phyloP scores from a whole-genome alignment of 1,139 yeast species.

The Zygosaccharomyces sapae region DNA sequence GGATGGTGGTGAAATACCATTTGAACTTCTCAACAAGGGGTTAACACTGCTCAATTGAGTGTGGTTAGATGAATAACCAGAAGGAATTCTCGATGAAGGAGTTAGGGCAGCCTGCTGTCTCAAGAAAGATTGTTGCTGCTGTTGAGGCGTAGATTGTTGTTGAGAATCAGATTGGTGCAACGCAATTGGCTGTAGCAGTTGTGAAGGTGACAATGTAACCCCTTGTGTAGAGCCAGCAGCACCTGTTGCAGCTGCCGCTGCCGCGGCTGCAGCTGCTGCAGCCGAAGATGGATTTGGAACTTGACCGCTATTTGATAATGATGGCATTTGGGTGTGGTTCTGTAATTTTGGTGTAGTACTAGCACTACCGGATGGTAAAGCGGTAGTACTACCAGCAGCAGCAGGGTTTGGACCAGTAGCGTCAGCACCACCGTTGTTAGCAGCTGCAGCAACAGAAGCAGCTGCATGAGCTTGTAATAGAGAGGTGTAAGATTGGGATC shows the following conservation, averaged over 20 bases:
- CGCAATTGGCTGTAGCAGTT: slow-evolving; percentile 16
- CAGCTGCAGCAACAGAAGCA: slow-evolving; percentile 27
- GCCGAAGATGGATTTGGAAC: slow-evolving; percentile 4
- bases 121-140: slow-evolving; percentile 27
- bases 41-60: slow-evolving; percentile 29
- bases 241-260: slow-evolving; percentile 17
- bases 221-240: slow-evolving; percentile 15
- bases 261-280: slow-evolving; percentile 8
- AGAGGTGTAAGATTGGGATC: slow-evolving; percentile 36
- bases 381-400: slow-evolving; percentile 7
- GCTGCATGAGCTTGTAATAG: slow-evolving; percentile 36
- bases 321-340: slow-evolving; percentile 11
- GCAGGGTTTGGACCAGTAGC: slow-evolving; percentile 12
- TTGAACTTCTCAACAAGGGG: slow-evolving; percentile 33
- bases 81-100: slow-evolving; percentile 35
- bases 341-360: slow-evolving; percentile 15
- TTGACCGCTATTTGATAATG: background rate
- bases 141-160: slow-evolving; percentile 20
- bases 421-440: slow-evolving; percentile 12
- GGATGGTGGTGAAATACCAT: slow-evolving; percentile 29
- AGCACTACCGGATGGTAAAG: slow-evolving; percentile 8
- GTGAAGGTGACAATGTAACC: slow-evolving; percentile 14
- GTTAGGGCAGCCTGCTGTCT: slow-evolving; percentile 32
- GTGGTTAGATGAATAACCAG: slow-evolving; percentile 33
- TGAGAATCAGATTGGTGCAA: slow-evolving; percentile 17